Conservation (phyloP, 345 rosid species). For the Eucalyptus lansdowneana region DNA sequence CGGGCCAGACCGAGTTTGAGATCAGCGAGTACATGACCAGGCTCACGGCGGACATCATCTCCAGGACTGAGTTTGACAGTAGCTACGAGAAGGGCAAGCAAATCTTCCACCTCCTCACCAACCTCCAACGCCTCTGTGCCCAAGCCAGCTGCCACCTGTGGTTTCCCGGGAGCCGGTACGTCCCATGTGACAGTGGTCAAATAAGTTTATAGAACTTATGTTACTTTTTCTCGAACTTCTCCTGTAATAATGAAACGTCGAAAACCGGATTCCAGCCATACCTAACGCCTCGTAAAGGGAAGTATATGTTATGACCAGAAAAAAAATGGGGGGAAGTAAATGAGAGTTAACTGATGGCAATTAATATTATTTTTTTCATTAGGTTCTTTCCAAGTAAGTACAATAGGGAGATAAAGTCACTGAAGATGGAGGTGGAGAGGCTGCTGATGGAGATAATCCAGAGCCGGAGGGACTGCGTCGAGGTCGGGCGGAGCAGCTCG, state of each 20-base stretch:
- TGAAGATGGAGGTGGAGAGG: slow-evolving; percentile 72
- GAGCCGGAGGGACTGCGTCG: slow-evolving; percentile 56
- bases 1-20: slow-evolving; percentile 65
- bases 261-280: not conserved
- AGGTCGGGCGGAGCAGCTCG: slow-evolving; percentile 70
- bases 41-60: slow-evolving; percentile 79
- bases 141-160: slow-evolving; percentile 77
- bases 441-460: slow-evolving; percentile 80
- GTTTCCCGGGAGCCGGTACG: slow-evolving; percentile 87
- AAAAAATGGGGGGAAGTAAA: not conserved
- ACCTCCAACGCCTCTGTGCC: slow-evolving; percentile 60
- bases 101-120: slow-evolving; percentile 52
- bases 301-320: no score
- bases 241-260: not conserved
- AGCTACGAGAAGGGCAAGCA: slow-evolving; percentile 76
- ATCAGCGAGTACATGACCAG: slow-evolving; percentile 66
- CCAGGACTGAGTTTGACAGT: slow-evolving; percentile 73
- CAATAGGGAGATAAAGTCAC: slow-evolving; percentile 72
- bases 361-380: not conserved
- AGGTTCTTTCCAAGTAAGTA: slow-evolving; percentile 88
- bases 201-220: not conserved
- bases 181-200: not conserved
- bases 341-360: not conserved
- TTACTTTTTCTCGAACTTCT: not conserved
- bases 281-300: not conserved